These are phyloP conservation scores for Leishmania mexicana DNA, from an alignment of 208 protist genomes.

Conservation along the genomic window DNA sequence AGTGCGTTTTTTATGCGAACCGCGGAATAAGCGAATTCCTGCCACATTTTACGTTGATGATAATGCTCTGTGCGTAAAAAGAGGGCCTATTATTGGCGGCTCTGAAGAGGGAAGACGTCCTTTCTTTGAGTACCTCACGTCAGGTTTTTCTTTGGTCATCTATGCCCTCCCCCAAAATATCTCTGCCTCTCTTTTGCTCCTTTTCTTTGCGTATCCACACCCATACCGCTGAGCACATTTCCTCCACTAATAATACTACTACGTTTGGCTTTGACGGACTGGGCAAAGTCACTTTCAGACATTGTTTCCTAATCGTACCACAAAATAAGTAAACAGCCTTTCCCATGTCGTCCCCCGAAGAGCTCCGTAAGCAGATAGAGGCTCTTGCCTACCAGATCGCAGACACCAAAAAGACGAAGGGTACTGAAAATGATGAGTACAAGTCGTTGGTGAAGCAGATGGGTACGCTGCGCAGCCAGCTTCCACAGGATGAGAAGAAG, in stretches of 20 bases:
- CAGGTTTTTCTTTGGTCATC: not conserved
- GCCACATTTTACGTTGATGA: not conserved
- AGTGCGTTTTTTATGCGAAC: not conserved
- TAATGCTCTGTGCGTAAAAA: not conserved
- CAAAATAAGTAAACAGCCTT: not conserved
- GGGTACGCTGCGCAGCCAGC: slow-evolving; percentile 58
- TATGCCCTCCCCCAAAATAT: not conserved
- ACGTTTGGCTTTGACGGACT: not conserved
- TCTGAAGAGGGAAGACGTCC: too few relatives aligned
- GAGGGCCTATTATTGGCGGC: not conserved
- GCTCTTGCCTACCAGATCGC: slow-evolving; percentile 73
- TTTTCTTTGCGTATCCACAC: not conserved
- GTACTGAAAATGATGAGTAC: slow-evolving; percentile 59
- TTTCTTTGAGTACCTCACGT: not conserved
- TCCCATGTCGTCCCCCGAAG: slow-evolving; percentile 48
- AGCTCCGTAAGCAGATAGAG: slow-evolving; percentile 77
- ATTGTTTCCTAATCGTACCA: not conserved
- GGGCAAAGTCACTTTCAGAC: not conserved
- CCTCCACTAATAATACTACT: not conserved
- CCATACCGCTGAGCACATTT: not conserved
- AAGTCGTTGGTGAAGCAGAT: slow-evolving; percentile 81
- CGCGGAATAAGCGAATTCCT: not conserved
- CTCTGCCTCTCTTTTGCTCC: not conserved
- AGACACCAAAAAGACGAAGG: slow-evolving; percentile 66
- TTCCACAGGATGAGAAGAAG: slow-evolving; percentile 47